Conservation (phyloP, 441 rosid species). For the Mallotus japonicus region DNA sequence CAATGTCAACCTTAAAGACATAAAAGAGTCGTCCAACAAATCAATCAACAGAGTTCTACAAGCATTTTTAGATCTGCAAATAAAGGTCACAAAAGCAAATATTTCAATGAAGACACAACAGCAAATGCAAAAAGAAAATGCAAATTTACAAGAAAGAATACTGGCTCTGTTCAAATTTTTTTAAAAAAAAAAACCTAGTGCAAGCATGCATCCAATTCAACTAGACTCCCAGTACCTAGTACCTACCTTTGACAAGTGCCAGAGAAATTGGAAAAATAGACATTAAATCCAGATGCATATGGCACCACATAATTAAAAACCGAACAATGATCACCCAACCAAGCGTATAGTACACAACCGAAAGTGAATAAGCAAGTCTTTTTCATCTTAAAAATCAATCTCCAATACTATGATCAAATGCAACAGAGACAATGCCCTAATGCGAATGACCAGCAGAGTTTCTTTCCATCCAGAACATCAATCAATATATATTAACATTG, state of each 20-base stretch:
- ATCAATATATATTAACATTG: not conserved
- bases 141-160: not conserved
- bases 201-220: too few species aligned
- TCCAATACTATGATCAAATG: not conserved
- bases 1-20: slow-evolving; percentile 25
- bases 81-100: not conserved
- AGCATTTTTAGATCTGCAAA: slow-evolving; percentile 27
- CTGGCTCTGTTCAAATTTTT: too few species aligned
- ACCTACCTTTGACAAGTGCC: too few species aligned
- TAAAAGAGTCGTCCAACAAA: slow-evolving; percentile 15
- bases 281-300: too few species aligned
- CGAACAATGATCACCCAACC: not conserved
- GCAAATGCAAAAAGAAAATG: not conserved
- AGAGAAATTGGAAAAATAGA: too few species aligned
- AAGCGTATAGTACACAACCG: not conserved
- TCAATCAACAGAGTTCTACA: slow-evolving; percentile 19
- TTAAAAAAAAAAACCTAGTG: too few species aligned
- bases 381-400: not conserved
- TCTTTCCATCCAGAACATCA: not conserved
- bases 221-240: too few species aligned
- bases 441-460: not conserved
- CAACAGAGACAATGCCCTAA: not conserved
- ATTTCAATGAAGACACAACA: slow-evolving; percentile 2
- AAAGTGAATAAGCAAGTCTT: not conserved
- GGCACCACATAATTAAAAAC: not conserved